These are phyloP conservation scores for Leishmania aethiopica DNA, from an alignment of 208 protist genomes.

Conservation along the genomic window DNA sequence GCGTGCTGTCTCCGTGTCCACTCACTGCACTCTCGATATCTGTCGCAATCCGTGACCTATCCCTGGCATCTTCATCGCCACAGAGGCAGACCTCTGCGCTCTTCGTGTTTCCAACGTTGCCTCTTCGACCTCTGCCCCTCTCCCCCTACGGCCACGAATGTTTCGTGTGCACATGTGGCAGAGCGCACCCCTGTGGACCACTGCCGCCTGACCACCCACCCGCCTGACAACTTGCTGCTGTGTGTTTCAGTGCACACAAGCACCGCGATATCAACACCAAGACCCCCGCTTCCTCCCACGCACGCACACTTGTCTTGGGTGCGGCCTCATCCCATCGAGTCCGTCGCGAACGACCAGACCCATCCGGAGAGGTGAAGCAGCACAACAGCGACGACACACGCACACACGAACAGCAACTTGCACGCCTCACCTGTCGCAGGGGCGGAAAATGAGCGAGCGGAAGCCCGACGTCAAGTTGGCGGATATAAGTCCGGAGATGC, in stretches of 20 bases:
- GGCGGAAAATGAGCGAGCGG: slow-evolving; percentile 67
- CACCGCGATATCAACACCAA: background rate
- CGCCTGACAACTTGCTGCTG: background rate
- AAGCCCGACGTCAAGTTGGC: slow-evolving; percentile 93
- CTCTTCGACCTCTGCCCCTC: background rate
- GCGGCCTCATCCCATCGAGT: background rate
- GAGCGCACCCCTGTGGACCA: background rate
- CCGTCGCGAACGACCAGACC: background rate
- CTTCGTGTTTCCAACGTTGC: background rate
- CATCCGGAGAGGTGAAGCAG: background rate
- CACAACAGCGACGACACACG: background rate
- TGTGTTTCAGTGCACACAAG: background rate
- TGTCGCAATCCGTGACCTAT: background rate
- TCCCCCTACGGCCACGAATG: background rate
- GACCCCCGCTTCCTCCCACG: background rate
- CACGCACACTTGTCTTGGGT: background rate
- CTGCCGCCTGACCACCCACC: background rate
- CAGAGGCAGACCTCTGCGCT: background rate
- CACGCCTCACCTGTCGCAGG: background rate
- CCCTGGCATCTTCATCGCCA: background rate
- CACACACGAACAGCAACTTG: background rate
- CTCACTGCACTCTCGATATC: background rate
- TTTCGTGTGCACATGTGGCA: background rate
- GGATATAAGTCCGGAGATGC: slow-evolving; percentile 96
- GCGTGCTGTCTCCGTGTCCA: background rate